These are phyloP conservation scores for Globisporangium ultimum DNA, from an alignment of 352 stramenopile genomes.

Conservation along the genomic window DNA sequence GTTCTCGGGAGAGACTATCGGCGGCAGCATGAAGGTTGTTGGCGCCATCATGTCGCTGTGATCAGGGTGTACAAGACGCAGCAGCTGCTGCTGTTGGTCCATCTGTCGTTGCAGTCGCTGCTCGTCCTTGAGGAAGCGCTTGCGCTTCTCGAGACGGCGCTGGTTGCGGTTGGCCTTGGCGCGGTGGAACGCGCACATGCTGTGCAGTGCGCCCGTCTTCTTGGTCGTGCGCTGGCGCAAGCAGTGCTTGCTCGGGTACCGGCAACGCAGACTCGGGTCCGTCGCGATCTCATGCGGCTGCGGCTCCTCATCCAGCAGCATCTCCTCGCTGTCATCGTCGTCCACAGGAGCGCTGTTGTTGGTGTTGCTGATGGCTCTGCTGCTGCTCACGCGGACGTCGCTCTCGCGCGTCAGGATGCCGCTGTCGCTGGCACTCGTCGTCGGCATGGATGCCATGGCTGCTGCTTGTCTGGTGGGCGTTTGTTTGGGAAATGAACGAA, in stretches of 20 bases:
- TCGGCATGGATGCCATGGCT: too few species aligned
- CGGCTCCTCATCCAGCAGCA: constrained; percentile 30
- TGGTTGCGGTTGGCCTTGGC: constrained; percentile 15
- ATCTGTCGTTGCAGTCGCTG: constrained; percentile 8
- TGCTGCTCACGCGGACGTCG: not conserved
- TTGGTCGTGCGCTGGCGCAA: constrained; percentile 7
- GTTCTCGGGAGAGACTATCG: not conserved
- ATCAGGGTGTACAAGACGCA: not conserved
- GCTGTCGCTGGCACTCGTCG: too few species aligned
- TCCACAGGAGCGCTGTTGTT: constrained; percentile 10
- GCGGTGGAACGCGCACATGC: constrained; percentile 12
- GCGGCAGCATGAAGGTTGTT: constrained; percentile 9
- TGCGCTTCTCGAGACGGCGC: constrained; percentile 12
- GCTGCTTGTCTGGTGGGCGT: too few species aligned
- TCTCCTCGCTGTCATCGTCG: constrained; percentile 27
- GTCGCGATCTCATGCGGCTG: constrained; percentile 35
- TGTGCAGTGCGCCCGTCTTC: constrained; percentile 11
- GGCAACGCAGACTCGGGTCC: constrained; percentile 16
- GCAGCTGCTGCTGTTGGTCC: constrained; percentile 10
- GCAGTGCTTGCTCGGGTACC: constrained; percentile 15
- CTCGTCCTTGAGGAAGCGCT: constrained; percentile 11
- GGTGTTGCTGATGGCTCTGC: not conserved
- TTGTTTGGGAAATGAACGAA: too few species aligned
- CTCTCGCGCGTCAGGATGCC: too few species aligned
- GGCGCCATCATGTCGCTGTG: not conserved